Base-by-base conservation (phyloP, 306 rosid genomes). In the Citrullus colocynthis region DNA sequence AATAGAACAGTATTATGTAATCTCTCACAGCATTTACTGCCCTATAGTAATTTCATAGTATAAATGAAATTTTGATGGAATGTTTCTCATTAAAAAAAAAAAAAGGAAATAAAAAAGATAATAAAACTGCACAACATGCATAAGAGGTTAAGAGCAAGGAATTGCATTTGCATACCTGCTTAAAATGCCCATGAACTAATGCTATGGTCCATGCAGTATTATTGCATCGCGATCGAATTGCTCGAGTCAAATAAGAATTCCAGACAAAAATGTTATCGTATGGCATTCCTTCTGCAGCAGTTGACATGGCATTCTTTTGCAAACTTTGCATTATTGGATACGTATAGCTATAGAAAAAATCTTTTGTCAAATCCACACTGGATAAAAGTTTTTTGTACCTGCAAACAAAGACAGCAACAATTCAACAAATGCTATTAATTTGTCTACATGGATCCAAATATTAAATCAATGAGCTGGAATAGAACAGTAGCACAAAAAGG, bases 321-420 rank as follows among this genome's bases (percentile, higher is more conserved):
- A 95, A 85, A 79, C 93, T 89, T 85, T 88, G 98, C 98, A 95
- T 92, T 80, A 95, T 89, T 67, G 98, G 98, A 85, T 95, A 95
- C 6, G 98, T 89, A 76, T 95, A 92, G 81, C 98, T 92, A 80
- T 78, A 95, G 97, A 89, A 95, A 86, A 95, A 95, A 78, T 95
- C 97, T 85, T 90, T 95, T 58, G 97, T 95, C 90, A 95, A 86
- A 79, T 95, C 97, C 42, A 95, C 92, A 85, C 96, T 95, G 30
- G 93, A 90, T 62, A 95, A 73, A 77, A 95, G 98, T 82, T 89
- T 95, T 75, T 86, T 92, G 93, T 95, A 95, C 91, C 98, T 89
- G 85, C 85, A 83, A 41, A 55, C 7, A 74, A 9, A 72, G 52
- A 45, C 61, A 18, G 72, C 63, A 30, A 32, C 70, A 72, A 71